Base-by-base conservation (phyloP, 768 basidiomycete species). In the Phaeotremella fagi region DNA sequence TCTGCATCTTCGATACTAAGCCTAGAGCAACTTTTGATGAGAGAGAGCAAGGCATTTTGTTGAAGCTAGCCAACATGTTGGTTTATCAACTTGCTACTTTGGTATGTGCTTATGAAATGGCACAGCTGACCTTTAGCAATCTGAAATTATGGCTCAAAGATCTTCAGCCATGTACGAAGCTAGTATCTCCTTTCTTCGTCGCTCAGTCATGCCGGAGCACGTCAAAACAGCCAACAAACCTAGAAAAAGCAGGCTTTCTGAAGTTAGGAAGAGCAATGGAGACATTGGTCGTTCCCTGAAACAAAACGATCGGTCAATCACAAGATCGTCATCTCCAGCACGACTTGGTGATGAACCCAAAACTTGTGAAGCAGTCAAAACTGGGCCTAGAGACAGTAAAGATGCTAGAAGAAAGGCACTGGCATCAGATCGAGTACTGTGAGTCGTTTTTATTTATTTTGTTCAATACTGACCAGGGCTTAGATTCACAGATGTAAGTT, bases 1-100 rank as follows among this genome's bases (percentile, higher is more conserved):
- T 73, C 5, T 59, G 59, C 24, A 57, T 73, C 24, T 46, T 56
- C 16, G 60, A 64, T 37, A 37, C 18, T 6, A 31, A 60, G 22
- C 26, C 67, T 5, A 27, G 65, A 46, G 50, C 59, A 5, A 41
- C 44, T 0, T 73, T 73, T 35, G 55, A 50, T 31, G 35, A 51
- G 20, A 42, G 63, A 15, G 57, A 63, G 49, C 52, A 53, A 22
- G 38, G 44, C 4, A 55, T 68, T 24, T 49, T 73, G n/a, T 24
- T 60, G 6, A 61, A 68, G 15, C 46, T 73, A 4, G 59, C 66
- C 18, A 64, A 66, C 36, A 66, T 73, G 71, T 52, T 73, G n/a
- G 67, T 73, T 2, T 67, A 61, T 36, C 65, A 63, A n/a, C 57
- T 73, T 15, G 57, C 58, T 16, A 68, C 67, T 7, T 54, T 63